These are phyloP conservation scores for Adansonia madagascariensis DNA, from an alignment of 441 rosid genomes.

Conservation along the genomic window DNA sequence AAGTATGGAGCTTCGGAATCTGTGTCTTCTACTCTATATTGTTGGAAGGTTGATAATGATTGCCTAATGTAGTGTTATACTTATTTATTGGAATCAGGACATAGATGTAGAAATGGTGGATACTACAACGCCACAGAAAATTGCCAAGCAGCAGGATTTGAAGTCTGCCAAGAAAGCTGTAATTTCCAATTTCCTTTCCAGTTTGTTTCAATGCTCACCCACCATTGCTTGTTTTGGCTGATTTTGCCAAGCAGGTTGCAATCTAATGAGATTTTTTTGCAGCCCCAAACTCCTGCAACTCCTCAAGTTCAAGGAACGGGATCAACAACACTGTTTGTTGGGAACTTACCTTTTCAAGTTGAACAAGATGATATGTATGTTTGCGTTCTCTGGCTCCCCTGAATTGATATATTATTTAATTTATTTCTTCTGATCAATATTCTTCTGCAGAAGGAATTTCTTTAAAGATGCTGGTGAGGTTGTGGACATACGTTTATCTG, in stretches of 20 bases:
- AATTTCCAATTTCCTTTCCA: not conserved
- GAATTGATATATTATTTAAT: not conserved
- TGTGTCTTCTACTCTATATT: not conserved
- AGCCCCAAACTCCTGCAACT: conserved; percentile 71
- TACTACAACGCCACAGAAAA: conserved; percentile 39
- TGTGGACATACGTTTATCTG: conserved; percentile 65
- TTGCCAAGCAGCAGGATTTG: conserved; percentile 37
- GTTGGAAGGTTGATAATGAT: conserved; percentile 1
- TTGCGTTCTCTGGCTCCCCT: not conserved
- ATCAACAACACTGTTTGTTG: conserved; percentile 68
- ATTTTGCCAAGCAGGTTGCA: not conserved
- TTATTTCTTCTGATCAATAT: not conserved
- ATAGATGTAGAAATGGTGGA: conserved; percentile 74
- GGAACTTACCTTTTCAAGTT: conserved; percentile 61
- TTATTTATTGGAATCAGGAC: conserved; percentile 36
- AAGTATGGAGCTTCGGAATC: conserved; percentile 32
- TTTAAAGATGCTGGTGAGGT: conserved; percentile 71
- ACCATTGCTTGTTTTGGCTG: not conserved
- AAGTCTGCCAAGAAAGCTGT: conserved; percentile 51
- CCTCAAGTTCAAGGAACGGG: conserved; percentile 46
- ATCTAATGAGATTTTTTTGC: conserved; percentile 20
- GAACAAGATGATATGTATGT: conserved; percentile 72
- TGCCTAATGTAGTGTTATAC: not conserved
- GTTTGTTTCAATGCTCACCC: not conserved
- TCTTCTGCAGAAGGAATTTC: conserved; percentile 58